phyloP scores from a whole-genome alignment of 2,329 filamentous ascomycete genomes.

The Fusarium sp. region DNA sequence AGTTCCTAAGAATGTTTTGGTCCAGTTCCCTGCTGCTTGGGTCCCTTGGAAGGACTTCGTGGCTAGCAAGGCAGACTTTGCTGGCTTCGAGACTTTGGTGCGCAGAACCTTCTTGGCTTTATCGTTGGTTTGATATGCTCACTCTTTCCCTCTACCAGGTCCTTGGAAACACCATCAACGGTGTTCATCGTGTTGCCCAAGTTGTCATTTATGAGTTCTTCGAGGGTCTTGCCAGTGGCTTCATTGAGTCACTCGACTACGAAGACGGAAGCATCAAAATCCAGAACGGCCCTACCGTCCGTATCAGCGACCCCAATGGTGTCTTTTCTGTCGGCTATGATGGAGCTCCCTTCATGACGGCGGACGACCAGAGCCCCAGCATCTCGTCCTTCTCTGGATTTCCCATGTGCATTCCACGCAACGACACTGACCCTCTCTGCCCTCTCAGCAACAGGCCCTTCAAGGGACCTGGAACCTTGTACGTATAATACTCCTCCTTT shows the following conservation, averaged over 20 bases:
- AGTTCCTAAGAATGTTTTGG: constrained; percentile 62
- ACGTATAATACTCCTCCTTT: background rate
- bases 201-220: constrained; percentile 51
- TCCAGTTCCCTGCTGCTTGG: constrained; percentile 55
- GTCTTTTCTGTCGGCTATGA: constrained; percentile 55
- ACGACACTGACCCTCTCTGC: constrained; percentile 50
- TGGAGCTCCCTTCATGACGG: constrained; percentile 56
- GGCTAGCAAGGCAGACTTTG: constrained; percentile 44
- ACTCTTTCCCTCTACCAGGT: constrained; percentile 39
- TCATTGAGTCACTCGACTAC: constrained; percentile 51
- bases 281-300: constrained; percentile 47
- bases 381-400: constrained; percentile 62
- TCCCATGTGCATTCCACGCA: constrained; percentile 64
- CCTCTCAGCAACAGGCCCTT: constrained; percentile 51
- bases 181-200: constrained; percentile 49
- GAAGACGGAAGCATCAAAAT: constrained; percentile 51
- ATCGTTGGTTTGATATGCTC: background rate
- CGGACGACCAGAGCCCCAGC: constrained; percentile 61
- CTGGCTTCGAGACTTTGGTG: constrained; percentile 53
- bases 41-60: constrained; percentile 57
- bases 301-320: constrained; percentile 60
- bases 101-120: background rate
- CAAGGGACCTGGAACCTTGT: constrained; percentile 48
- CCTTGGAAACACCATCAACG: constrained; percentile 52
- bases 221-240: constrained; percentile 51